phyloP scores from a whole-genome alignment of 257 asterid genomes.

The Galeopsis tetrahit region DNA sequence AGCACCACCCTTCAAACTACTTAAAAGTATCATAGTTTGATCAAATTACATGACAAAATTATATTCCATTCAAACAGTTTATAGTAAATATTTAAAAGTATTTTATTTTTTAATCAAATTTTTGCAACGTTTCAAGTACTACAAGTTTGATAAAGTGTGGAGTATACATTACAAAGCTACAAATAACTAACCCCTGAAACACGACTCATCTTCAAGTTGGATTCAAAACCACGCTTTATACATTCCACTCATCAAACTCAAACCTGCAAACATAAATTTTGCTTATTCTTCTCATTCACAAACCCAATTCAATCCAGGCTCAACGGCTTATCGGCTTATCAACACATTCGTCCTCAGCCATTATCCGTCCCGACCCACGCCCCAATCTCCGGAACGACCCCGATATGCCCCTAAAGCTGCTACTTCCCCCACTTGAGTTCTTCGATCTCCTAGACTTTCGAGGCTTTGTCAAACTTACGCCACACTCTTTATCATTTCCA shows the following conservation, averaged over 20 bases:
- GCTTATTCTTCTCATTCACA: conserved; percentile 52
- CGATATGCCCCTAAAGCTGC: conserved; percentile 83
- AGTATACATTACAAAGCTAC: neutral
- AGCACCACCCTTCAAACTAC: too few relatives aligned
- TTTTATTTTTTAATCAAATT: too few relatives aligned
- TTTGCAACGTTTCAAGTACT: neutral
- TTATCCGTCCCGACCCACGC: conserved; percentile 74
- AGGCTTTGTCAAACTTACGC: conserved; percentile 51
- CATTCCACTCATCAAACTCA: conserved; percentile 41
- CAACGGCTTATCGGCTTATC: conserved; percentile 76
- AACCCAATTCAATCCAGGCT: conserved; percentile 44
- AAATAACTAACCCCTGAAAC: conserved; percentile 25
- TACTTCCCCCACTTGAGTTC: conserved; percentile 81
- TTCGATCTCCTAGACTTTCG: conserved; percentile 66
- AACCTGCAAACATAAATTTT: conserved; percentile 47
- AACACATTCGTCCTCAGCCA: conserved; percentile 55
- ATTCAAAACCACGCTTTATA: conserved; percentile 5
- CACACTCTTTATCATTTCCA: conserved; percentile 43
- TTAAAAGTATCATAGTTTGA: too few relatives aligned
- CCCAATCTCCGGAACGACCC: conserved; percentile 77
- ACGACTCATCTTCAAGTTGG: neutral
- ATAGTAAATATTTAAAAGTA: too few relatives aligned
- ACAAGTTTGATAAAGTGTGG: neutral
- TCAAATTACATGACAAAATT: too few relatives aligned
- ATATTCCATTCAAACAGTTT: too few relatives aligned